A percentile compares a stretch with the other conserved stretches of the same genome.
Conservation (phyloP, 331 rosid genomes). For the Saraca asoca region DNA sequence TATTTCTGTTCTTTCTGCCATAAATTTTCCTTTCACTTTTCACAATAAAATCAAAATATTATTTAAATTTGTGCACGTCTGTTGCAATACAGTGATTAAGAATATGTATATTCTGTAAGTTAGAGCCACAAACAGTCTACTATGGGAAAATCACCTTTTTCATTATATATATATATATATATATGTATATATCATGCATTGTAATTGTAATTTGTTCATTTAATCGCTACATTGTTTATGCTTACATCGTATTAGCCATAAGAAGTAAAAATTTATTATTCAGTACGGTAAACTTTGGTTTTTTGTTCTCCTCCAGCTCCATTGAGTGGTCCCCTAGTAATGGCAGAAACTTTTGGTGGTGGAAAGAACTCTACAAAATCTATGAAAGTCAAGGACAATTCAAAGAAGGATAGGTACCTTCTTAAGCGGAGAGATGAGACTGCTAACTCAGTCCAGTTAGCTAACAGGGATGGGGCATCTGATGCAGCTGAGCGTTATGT, state of each 20-base stretch:
- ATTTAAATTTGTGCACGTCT: not conserved
- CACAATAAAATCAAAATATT: conserved; percentile 1
- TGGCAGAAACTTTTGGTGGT: conserved; percentile 79
- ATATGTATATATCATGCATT: no score
- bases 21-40: conserved; percentile 4
- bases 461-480: conserved; percentile 51
- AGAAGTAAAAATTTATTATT: no score
- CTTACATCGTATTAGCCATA: no score
- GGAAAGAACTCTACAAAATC: conserved; percentile 58
- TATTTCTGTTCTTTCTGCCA: conserved; percentile 20
- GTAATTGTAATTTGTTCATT: no score
- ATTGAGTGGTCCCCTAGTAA: conserved; percentile 92
- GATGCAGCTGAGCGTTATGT: conserved; percentile 52
- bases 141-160: not conserved
- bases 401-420: conserved; percentile 83
- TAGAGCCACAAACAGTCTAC: not conserved
- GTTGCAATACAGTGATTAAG: not conserved
- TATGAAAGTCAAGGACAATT: conserved; percentile 65
- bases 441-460: conserved; percentile 43
- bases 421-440: conserved; percentile 87
- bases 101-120: not conserved
- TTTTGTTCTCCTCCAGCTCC: conserved; percentile 70
- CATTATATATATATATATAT: no score
- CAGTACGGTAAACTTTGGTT: not conserved
- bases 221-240: not conserved